phyloP scores from a whole-genome alignment of 345 rosid species.

The Excoecaria agallocha region DNA sequence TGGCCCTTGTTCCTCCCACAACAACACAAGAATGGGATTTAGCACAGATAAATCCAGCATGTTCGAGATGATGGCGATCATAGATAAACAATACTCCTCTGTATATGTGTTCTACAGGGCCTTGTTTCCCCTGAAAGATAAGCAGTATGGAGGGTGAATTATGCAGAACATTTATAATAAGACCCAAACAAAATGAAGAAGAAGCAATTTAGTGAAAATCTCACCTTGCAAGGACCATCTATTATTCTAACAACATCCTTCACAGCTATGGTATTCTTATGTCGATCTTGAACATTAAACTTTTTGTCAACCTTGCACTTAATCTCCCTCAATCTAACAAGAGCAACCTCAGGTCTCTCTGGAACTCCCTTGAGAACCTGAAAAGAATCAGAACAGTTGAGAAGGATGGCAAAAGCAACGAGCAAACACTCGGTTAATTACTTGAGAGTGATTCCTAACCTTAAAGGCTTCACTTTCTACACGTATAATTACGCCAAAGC shows the following conservation, averaged over 20 bases:
- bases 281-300: conserved; percentile 61
- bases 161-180: not conserved
- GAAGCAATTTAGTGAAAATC: conserved; percentile 21
- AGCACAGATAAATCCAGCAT: conserved; percentile 92
- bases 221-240: conserved; percentile 89
- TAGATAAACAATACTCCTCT: conserved; percentile 68
- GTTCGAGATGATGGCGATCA: conserved; percentile 95
- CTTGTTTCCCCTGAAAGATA: conserved; percentile 77
- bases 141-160: conserved; percentile 11
- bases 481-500: conserved; percentile 91
- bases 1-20: conserved; percentile 81
- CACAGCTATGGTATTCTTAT: conserved; percentile 62
- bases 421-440: not conserved
- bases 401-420: not conserved
- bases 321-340: conserved; percentile 87
- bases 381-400: conserved; percentile 3
- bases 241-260: conserved; percentile 77
- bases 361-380: conserved; percentile 95
- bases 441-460: conserved; percentile 34
- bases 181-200: too few species aligned
- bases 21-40: conserved; percentile 66
- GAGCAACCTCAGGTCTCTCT: conserved; percentile 80
- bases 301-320: conserved; percentile 87
- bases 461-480: conserved; percentile 96
- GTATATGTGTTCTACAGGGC: conserved; percentile 85